These are phyloP conservation scores for Cutaneotrichosporon daszewskae DNA, from an alignment of 1,284 basidiomycete species.

Conservation along the genomic window DNA sequence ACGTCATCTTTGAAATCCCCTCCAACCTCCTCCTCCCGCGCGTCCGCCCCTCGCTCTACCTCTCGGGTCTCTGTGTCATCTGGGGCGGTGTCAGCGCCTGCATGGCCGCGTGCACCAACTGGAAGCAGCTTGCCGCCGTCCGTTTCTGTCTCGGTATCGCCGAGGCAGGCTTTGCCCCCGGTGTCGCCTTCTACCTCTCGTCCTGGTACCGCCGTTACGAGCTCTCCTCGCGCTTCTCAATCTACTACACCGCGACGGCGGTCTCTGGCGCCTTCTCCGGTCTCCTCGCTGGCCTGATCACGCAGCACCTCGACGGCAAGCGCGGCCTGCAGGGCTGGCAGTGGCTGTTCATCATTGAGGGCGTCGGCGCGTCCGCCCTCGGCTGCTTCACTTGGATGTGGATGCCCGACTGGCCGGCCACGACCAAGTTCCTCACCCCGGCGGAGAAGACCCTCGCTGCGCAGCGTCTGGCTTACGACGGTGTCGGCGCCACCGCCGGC, in stretches of 20 bases:
- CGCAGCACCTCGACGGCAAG: conserved; percentile 40
- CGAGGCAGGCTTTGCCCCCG: conserved; percentile 43
- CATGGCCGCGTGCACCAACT: conserved; percentile 37
- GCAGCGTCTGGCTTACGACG: conserved; percentile 48
- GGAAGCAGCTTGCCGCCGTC: conserved; percentile 33
- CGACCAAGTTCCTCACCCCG: conserved; percentile 47
- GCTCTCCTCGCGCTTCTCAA: conserved; percentile 20
- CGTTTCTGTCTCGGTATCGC: conserved; percentile 28
- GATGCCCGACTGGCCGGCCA: conserved; percentile 46
- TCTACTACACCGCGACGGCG: conserved; percentile 48
- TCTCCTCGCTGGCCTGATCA: conserved; percentile 46
- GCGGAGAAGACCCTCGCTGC: conserved; percentile 49
- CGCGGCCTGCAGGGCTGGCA: conserved; percentile 43
- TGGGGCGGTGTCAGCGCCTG: conserved; percentile 40
- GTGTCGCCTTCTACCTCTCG: conserved; percentile 26
- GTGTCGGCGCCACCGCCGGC: conserved; percentile 37
- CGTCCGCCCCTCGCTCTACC: conserved; percentile 35
- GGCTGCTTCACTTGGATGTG: conserved; percentile 34
- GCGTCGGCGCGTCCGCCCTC: conserved; percentile 32
- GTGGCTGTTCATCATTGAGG: conserved; percentile 46
- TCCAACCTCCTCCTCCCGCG: conserved; percentile 34
- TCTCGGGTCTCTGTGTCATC: conserved; percentile 28
- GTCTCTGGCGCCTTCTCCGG: conserved; percentile 48
- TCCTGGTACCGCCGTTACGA: conserved; percentile 20
- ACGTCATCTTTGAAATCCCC: conserved; percentile 37